Percentiles rank a stretch among this genome's conserved stretches.
Evolutionary conservation across 441 rosid species (phyloP).

Genomic region (Erodium trifolium): DNA sequence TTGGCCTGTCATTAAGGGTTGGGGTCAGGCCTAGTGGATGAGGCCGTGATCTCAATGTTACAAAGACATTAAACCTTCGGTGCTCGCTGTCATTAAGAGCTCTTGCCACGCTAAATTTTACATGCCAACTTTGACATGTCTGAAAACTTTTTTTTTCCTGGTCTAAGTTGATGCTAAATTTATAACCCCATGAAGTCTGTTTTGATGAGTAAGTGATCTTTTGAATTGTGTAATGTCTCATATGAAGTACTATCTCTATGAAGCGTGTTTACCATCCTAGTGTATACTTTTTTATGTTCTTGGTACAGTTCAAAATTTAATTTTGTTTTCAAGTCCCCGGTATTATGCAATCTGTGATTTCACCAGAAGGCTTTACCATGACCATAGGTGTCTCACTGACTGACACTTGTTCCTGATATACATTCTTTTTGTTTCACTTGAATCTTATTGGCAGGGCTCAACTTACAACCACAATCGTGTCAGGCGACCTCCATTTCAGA

Average conservation of each 20-base stretch:
- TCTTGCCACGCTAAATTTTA: neutral
- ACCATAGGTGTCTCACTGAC: constrained; percentile 6
- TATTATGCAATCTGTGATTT: constrained; percentile 10
- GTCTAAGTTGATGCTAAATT: constrained; percentile 4
- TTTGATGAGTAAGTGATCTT: neutral
- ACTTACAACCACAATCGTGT: constrained; percentile 19
- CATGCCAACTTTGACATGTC: neutral
- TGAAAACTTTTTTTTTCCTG: neutral
- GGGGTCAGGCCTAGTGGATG: neutral
- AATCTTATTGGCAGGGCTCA: constrained; percentile 29
- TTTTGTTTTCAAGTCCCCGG: constrained; percentile 4
- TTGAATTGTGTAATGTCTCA: constrained; percentile 1
- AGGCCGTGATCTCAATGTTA: neutral
- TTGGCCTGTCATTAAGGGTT: neutral
- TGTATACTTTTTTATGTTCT: neutral
- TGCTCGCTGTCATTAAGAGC: neutral
- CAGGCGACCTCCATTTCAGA: constrained; percentile 19
- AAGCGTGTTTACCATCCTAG: neutral
- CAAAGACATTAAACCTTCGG: no score
- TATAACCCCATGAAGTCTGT: neutral
- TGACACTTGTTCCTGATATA: constrained; percentile 8
- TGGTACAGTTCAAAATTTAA: neutral
- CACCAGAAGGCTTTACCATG: neutral
- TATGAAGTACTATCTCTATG: neutral
- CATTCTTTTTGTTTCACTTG: neutral